Conservation (phyloP, 306 rosid genomes). For the Vigna radiata region DNA sequence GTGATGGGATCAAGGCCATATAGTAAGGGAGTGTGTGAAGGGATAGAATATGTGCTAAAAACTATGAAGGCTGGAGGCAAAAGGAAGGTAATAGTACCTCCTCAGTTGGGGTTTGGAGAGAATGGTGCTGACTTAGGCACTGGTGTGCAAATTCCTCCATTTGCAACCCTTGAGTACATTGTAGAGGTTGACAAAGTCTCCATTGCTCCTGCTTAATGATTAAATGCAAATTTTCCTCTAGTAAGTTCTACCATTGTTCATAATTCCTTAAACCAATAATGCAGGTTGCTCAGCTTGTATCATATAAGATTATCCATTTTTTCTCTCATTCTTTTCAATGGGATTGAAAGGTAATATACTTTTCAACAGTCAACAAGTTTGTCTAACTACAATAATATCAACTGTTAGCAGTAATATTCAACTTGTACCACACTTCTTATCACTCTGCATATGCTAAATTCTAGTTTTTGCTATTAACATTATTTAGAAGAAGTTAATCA, state of each 20-base stretch:
- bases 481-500: background rate
- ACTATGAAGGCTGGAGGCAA: conserved; percentile 90
- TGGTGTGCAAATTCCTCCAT: conserved; percentile 78
- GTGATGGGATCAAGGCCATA: conserved; percentile 94
- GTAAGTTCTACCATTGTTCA: background rate
- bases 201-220: conserved; percentile 80
- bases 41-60: conserved; percentile 71
- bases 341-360: background rate
- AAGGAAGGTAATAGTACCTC: conserved; percentile 78
- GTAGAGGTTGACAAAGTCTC: conserved; percentile 90
- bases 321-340: conserved; percentile 20
- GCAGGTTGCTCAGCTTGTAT: conserved; percentile 22
- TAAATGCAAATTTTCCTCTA: conserved; percentile 29
- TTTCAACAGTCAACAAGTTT: background rate
- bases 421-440: background rate
- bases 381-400: background rate
- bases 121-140: conserved; percentile 84
- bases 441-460: background rate
- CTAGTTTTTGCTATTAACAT: background rate
- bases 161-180: conserved; percentile 77
- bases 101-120: conserved; percentile 77
- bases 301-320: conserved; percentile 8
- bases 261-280: conserved; percentile 6
- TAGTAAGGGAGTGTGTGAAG: conserved; percentile 92
- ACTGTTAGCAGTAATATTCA: background rate